Percentiles rank a stretch among this genome's conserved stretches.
Evolutionary conservation across 768 basidiomycete genomes (phyloP).

Genomic region (Lactarius pseudohatsudake): DNA sequence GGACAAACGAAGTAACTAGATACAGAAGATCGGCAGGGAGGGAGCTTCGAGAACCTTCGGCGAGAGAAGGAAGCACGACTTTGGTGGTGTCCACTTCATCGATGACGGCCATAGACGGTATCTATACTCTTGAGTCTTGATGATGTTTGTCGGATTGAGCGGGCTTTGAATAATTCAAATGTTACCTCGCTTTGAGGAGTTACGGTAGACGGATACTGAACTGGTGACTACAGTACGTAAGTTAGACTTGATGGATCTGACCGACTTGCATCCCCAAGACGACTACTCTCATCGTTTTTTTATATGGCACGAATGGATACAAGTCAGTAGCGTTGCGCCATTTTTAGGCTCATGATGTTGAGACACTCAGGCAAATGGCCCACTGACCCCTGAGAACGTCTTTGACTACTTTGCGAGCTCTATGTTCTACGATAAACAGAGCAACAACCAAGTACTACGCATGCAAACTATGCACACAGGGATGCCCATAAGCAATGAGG

Average conservation of each 20-base stretch:
- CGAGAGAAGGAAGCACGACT: background rate
- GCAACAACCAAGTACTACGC: slow-evolving; percentile 86
- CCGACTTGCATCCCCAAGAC: slow-evolving; percentile 74
- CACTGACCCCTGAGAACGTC: slow-evolving; percentile 72
- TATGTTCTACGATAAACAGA: slow-evolving; percentile 94
- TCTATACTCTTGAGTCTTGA: too few species aligned
- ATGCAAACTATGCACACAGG: slow-evolving; percentile 93
- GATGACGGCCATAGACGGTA: slow-evolving; percentile 17
- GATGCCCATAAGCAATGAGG: slow-evolving; percentile 72
- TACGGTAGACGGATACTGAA: too few species aligned
- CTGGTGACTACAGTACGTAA: slow-evolving; percentile 34
- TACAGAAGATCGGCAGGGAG: slow-evolving; percentile 27
- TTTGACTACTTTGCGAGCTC: slow-evolving; percentile 89
- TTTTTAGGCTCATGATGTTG: slow-evolving; percentile 11
- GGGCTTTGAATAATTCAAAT: slow-evolving; percentile 1
- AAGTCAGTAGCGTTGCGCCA: slow-evolving; percentile 43
- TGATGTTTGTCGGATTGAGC: background rate
- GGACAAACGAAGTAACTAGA: slow-evolving; percentile 26
- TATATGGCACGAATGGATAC: slow-evolving; percentile 91
- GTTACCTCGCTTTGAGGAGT: background rate
- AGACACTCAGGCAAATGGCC: slow-evolving; percentile 63
- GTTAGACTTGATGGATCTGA: slow-evolving; percentile 44
- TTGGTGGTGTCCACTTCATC: slow-evolving; percentile 14
- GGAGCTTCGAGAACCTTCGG: slow-evolving; percentile 18
- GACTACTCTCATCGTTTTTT: slow-evolving; percentile 83